A percentile compares a stretch with the other conserved stretches of the same genome.
Conservation (phyloP, 1,284 basidiomycete species). For the Anthracocystis panici-leucophaei region DNA sequence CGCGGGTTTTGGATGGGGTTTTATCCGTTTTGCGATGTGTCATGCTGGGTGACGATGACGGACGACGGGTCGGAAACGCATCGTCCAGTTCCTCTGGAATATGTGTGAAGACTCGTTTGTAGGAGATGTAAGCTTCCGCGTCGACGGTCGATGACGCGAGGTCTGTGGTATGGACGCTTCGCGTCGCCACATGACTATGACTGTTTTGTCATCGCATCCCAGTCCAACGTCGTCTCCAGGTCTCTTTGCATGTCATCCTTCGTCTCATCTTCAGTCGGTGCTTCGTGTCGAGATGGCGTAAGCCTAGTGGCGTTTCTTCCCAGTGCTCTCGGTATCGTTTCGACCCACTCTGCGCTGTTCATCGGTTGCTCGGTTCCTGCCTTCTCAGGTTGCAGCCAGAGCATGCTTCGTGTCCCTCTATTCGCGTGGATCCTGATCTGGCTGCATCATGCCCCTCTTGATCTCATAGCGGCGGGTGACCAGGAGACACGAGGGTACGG, state of each 20-base stretch:
- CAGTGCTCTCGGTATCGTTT: too few species aligned
- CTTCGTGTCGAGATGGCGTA: too few species aligned
- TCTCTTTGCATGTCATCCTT: too few species aligned
- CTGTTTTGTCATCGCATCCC: neutral
- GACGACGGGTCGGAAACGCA: neutral
- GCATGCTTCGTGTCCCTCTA: neutral
- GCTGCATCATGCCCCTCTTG: neutral
- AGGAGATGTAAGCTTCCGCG: neutral
- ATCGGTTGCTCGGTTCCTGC: neutral
- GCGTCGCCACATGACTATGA: conserved; percentile 8
- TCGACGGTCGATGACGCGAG: conserved; percentile 3
- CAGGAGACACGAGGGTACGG: neutral
- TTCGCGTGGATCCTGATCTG: neutral
- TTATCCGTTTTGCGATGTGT: neutral
- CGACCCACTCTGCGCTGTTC: too few species aligned
- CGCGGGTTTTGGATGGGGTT: neutral
- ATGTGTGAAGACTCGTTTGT: neutral
- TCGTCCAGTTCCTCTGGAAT: neutral
- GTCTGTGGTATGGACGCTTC: neutral
- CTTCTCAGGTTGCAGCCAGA: too few species aligned
- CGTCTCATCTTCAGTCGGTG: neutral
- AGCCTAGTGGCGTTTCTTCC: too few species aligned
- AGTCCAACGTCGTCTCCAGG: neutral
- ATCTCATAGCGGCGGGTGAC: neutral
- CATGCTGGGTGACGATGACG: conserved; percentile 1